Base-by-base conservation (phyloP, 2,329 filamentous ascomycete genomes). In the Colletotrichum orbiculare region DNA sequence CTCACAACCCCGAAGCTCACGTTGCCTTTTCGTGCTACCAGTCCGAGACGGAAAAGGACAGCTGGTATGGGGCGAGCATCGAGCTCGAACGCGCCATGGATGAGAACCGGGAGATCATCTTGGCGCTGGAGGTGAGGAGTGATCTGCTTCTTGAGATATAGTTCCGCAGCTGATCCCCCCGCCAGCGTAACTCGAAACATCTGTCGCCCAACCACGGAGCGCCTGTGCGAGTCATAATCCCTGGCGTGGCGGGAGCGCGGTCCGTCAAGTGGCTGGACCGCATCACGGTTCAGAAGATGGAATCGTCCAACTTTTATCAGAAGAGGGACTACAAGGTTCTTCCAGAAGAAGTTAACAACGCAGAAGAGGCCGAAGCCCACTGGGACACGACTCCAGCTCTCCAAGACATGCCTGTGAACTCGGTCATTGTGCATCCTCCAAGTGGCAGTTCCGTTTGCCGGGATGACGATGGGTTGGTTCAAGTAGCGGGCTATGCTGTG, bases 211-310 rank as follows among this genome's bases (percentile, higher is more conserved):
- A 15, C 8, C 42, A 45, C n/a, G 42, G 42, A 2, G 42, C 42
- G 3, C 42, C 42, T 1, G 42, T 45, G 13, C 42, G 42, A 8
- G 42, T 45, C 42, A 45, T 45, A 8, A 15, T 45, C 42, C 42
- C 42, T 6, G 42, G 42, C 2, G 42, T 45, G 8, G 42, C 42
- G 8, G 42, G 42, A 8, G 42, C 42, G 42, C 42, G 42, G 42
- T 45, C 42, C 15, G 42, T 45, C 12, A 45, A 45, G 13, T 45
- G 42, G 42, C n/a, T 45, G 42, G 42, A 45, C 42, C 42, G 42
- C 42, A 45, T 45, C 12, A 45, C 42, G 8, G 42, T 45, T 45
- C 42, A 45, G n/a, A 45, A 15, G 42, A 45, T n/a, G 15, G 42
- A 45, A n/a, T 45, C 42, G 13, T n/a, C 42, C 42, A 45, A 45